Conservation (phyloP, 257 asterid genomes). For the Ballota nigra region DNA sequence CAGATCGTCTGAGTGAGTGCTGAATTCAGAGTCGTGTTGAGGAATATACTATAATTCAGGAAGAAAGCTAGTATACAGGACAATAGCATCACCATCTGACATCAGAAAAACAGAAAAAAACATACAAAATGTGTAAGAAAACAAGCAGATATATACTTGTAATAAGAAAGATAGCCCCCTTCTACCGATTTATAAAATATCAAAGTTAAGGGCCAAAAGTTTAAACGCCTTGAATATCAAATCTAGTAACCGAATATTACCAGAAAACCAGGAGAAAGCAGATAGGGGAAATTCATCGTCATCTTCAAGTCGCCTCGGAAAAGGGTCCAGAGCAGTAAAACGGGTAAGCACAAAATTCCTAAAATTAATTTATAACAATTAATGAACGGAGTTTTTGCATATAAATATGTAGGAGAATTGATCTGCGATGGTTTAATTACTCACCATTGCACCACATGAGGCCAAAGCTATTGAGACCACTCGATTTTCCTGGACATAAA, state of each 20-base stretch:
- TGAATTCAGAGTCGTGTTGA: slow-evolving; percentile 93
- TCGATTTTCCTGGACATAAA: slow-evolving; percentile 67
- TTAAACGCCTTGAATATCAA: background rate
- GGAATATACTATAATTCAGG: slow-evolving; percentile 84
- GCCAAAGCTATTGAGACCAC: slow-evolving; percentile 92
- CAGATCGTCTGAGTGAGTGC: slow-evolving; percentile 98
- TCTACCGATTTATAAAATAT: background rate
- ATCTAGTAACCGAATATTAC: slow-evolving; percentile 38
- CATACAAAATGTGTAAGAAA: slow-evolving; percentile 18
- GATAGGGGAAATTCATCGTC: slow-evolving; percentile 65
- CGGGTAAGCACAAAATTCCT: slow-evolving; percentile 65
- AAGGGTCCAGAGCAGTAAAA: slow-evolving; percentile 72
- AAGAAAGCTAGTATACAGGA: slow-evolving; percentile 93
- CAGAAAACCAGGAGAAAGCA: slow-evolving; percentile 85
- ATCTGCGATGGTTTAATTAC: slow-evolving; percentile 20
- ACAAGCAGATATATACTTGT: background rate
- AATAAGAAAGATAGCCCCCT: background rate
- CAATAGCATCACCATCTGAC: slow-evolving; percentile 70
- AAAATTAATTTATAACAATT: slow-evolving; percentile 7
- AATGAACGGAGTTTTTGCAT: background rate
- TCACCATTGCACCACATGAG: slow-evolving; percentile 98
- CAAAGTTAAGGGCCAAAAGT: background rate
- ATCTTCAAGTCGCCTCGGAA: slow-evolving; percentile 75
- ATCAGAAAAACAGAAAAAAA: slow-evolving; percentile 8
- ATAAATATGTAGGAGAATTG: background rate